Conservation (phyloP, 345 rosid species). For the Brassica juncea region DNA sequence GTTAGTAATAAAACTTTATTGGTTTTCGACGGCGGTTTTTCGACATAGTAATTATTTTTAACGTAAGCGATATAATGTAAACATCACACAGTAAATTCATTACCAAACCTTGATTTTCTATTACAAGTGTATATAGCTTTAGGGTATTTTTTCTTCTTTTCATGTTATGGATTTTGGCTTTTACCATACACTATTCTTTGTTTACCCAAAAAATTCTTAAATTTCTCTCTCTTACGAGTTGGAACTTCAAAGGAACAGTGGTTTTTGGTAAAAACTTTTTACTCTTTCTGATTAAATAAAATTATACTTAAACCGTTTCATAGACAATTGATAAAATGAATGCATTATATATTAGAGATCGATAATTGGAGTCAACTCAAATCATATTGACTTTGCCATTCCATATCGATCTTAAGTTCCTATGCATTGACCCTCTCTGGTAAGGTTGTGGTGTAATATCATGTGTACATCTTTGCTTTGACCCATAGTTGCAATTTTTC, state of each 20-base stretch:
- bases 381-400: constrained; percentile 8
- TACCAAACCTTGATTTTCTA: not conserved
- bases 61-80: not conserved
- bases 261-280: not conserved
- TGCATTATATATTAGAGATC: not conserved
- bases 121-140: not conserved
- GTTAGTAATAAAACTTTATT: not conserved
- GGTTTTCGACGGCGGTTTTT: not conserved
- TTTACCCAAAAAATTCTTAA: not conserved
- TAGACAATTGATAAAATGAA: not conserved
- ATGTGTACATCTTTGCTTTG: constrained; percentile 17
- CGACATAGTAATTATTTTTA: not conserved
- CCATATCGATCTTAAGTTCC: not conserved
- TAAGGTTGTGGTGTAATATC: constrained; percentile 12
- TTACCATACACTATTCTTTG: not conserved
- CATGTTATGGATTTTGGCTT: not conserved
- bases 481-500: constrained; percentile 3
- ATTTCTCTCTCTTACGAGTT: not conserved
- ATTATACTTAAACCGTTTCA: not conserved
- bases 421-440: constrained; percentile 24
- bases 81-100: not conserved
- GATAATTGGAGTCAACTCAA: constrained; percentile 13
- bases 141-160: not conserved
- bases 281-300: not conserved
- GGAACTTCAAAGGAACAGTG: not conserved